Base-by-base conservation (phyloP, 495 filamentous ascomycete genomes). In the Penicillium flavigenum region DNA sequence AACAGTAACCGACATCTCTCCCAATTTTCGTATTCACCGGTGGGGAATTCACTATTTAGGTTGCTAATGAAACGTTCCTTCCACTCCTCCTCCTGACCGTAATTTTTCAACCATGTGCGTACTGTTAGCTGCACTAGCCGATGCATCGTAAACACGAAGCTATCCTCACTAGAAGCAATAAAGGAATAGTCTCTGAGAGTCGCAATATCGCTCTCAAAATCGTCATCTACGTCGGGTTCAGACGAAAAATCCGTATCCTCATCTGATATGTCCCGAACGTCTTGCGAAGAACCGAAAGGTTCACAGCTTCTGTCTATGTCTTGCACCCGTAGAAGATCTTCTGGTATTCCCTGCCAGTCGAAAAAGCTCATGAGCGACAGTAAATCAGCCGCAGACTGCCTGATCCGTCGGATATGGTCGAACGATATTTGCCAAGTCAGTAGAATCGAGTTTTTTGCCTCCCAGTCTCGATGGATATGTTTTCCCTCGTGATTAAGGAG, bases 341-440 rank as follows among this genome's bases (percentile, higher is more conserved):
- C 60, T 20, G 51, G 60, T 2, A 63, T 63, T 1, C 45, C 56
- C 50, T 63, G 51, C 31, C 46, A 32, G 61, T 71, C 56, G 26
- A 63, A 63, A 51, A 71, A 68, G 60, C 61, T 65, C 61, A 70
- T 68, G 4, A 68, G 56, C 34, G 65, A 64, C 19, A 70, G 51
- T 9, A 70, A 51, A 0, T 66, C 54, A 29, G 61, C 61, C 1
- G 60, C 58, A n/a, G 50, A 62, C 11, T 3, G 60, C 55, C 51
- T 60, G 22, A 39, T 51, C 11, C 44, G 34, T 11, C 47, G 54
- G 27, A 70, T 67, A 42, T 63, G 47, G 43, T 72, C 54, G 56
- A 72, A 72, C 14, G 67, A 72, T 14, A 72, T 72, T 53, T 72
- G 54, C 69, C 65, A 72, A 8, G 67, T 72, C 1, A 56, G 59